Evolutionary conservation across 2,329 filamentous ascomycete species (phyloP), one percentile per base, ranked within the genome.

Genomic region (Scolecobasidium constrictum): DNA sequence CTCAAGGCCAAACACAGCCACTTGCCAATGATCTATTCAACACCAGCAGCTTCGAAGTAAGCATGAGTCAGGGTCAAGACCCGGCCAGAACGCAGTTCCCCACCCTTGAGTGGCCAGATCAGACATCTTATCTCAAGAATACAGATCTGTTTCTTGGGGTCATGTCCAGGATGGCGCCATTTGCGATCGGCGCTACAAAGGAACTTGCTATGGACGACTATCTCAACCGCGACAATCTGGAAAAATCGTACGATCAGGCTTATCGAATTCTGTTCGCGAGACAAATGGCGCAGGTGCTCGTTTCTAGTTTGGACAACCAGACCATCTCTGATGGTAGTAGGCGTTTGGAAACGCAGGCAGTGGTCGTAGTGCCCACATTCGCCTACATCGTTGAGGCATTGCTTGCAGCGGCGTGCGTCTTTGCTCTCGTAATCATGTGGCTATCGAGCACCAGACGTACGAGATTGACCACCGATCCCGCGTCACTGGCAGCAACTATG

Each of bases 191-290:
- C 5, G 49, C 54, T 0, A 52, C 49, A 7, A 43, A 51, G 2
- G n/a, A n/a, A n/a, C 45, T 43, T 0, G 45, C 59, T 0, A 5
- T 58, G 1, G 52, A 57, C 13, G 54, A 59, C 1, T 63, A 63
- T 23, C 40, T 64, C 1, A 56, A 65, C 31, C 56, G 57, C 19
- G 38, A 52, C 12, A 47, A 45, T 0, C 43, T 71, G 0, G 49
- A 52, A 0, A 21, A 48, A 2, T 59, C 62, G 0, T 68, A 66
- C 36, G 54, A 63, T 20, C 52, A 53, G 2, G 64, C 64, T 0
- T 67, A 71, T 42, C 52, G 61, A 12, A 21, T 72, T 0, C 48
- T 71, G 0, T 69, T 72, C 35, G 48, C 62, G 0, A 51, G 61
- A 1, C 45, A 52, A 0, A 55, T 66, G 54, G 46, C 49, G 0